Base-by-base conservation (phyloP, 768 basidiomycete species). In the Termitomyces sp. region DNA sequence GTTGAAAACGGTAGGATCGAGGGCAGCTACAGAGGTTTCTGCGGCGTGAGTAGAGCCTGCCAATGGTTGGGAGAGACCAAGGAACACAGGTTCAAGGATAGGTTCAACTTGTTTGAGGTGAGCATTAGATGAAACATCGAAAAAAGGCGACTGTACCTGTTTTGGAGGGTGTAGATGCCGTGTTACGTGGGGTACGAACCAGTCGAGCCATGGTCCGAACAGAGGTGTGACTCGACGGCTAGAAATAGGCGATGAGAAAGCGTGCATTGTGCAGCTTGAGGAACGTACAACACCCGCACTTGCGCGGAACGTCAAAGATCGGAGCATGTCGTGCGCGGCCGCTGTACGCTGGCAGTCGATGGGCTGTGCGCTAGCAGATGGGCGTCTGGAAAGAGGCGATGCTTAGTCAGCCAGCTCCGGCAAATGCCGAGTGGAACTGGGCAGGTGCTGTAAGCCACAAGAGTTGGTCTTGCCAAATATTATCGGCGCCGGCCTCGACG, bases 1-100 rank as follows among this genome's bases (percentile, higher is more conserved):
- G 62, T 84, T 81, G 76, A 98, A 99, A 35, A 98, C 89, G n/a
- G 84, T 81, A 1, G 90, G 86, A 69, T 92, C 84, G 33, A 92
- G 84, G 64, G 82, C 59, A 46, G 64, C 79, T 40, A 89, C 88
- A 12, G 89, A 76, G 57, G 74, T 77, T 11, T 78, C 74, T 50
- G 78, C 74, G 15, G 77, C 66, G 2, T 73, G 67, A 22, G 77
- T 68, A 38, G 72, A 70, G 36, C 77, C 75, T 63, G 78, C 81
- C 38, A 88, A 74, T 16, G 89, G 81, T 53, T 81, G 79, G 3
- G 87, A 85, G 63, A 92, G 73, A n/a, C 81, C 75, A 11, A 92
- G 75, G 61, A 83, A 86, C 13, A 90, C 74, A 18, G 89, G 88
- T 55, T 75, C 68, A 8, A 69, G 58, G 20, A 79, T 58, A 33